phyloP scores from a whole-genome alignment of 495 filamentous ascomycete species.

The Aspergillus nanangensis region DNA sequence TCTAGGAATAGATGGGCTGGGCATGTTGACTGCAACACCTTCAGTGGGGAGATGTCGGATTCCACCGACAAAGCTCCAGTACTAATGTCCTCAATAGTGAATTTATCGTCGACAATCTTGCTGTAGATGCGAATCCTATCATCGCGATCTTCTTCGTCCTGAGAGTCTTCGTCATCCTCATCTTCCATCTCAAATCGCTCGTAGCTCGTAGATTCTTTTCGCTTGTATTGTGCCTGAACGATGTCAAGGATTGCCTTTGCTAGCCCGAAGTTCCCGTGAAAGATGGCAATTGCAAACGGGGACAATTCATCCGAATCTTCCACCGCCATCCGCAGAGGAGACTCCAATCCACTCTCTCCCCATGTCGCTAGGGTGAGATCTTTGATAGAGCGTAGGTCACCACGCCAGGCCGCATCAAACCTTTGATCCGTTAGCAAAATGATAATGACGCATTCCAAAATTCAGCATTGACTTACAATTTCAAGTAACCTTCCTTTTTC shows the following conservation, averaged over 20 bases:
- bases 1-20: conserved; percentile 30
- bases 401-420: conserved; percentile 67
- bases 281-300: conserved; percentile 62
- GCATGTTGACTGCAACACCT: conserved; percentile 33
- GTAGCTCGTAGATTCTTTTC: conserved; percentile 31
- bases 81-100: conserved; percentile 69
- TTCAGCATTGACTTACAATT: conserved; percentile 33
- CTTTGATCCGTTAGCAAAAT: conserved; percentile 26
- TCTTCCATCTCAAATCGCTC: conserved; percentile 45
- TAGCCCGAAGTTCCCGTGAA: conserved; percentile 54
- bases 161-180: conserved; percentile 25
- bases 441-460: neutral
- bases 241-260: conserved; percentile 65
- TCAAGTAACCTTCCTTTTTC: conserved; percentile 50
- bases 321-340: conserved; percentile 59
- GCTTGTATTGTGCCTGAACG: conserved; percentile 57
- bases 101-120: conserved; percentile 53
- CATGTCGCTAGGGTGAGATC: conserved; percentile 43
- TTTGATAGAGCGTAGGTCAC: conserved; percentile 53
- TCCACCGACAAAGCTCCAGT: conserved; percentile 59
- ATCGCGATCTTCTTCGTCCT: conserved; percentile 33
- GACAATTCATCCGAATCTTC: conserved; percentile 38
- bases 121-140: conserved; percentile 37
- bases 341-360: conserved; percentile 31
- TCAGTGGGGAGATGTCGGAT: conserved; percentile 47